phyloP scores from a whole-genome alignment of 208 protist genomes.

The Leishmania mexicana region DNA sequence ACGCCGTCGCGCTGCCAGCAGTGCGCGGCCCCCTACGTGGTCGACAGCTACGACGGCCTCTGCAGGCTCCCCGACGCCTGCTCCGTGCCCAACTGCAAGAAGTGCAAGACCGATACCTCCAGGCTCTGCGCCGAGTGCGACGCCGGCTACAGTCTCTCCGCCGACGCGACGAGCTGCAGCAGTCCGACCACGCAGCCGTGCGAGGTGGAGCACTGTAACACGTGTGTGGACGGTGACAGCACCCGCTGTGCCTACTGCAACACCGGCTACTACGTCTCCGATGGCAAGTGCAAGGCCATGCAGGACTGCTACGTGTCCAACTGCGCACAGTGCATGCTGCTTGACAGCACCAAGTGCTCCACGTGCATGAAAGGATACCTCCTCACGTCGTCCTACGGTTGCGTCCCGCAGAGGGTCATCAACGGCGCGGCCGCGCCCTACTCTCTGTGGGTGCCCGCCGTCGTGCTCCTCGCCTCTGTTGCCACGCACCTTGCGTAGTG shows the following conservation, averaged over 20 bases:
- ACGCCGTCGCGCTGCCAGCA: conserved; percentile 8
- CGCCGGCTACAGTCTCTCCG: conserved; percentile 11
- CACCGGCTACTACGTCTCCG: conserved; percentile 12
- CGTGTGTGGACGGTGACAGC: conserved; percentile 4
- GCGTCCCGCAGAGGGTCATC: neutral
- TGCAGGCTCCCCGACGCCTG: conserved; percentile 7
- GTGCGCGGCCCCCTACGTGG: neutral
- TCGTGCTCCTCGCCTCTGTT: conserved; percentile 4
- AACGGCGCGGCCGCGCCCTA: conserved; percentile 4
- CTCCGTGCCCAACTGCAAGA: conserved; percentile 10
- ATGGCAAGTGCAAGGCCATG: neutral
- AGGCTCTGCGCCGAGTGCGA: conserved; percentile 6
- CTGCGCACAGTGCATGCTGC: conserved; percentile 16
- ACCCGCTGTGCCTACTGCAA: conserved; percentile 1
- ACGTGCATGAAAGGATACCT: conserved; percentile 9
- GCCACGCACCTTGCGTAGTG: neutral
- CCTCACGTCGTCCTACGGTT: neutral
- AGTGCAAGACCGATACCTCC: conserved; percentile 1
- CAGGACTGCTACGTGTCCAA: conserved; percentile 7
- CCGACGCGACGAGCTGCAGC: conserved; percentile 3
- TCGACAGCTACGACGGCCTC: conserved; percentile 3
- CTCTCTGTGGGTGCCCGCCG: neutral
- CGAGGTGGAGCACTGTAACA: conserved; percentile 13
- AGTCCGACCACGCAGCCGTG: conserved; percentile 2
- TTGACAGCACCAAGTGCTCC: conserved; percentile 13